Evolutionary conservation across 257 asterid species (phyloP).

Genomic region (Penstemon barbatus): DNA sequence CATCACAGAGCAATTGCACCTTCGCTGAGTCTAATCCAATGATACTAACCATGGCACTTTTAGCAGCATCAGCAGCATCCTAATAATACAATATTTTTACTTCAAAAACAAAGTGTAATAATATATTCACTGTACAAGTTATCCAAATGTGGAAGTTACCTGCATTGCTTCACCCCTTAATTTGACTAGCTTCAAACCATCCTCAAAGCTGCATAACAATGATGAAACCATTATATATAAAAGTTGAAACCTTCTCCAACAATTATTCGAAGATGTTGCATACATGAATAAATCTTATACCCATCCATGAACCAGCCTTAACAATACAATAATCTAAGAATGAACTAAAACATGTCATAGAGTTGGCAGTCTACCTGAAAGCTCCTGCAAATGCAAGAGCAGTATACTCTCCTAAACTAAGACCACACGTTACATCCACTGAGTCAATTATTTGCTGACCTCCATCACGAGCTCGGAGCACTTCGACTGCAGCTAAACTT

Average conservation of each 20-base stretch:
- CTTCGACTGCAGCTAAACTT: conserved; percentile 98
- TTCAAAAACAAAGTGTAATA: conserved; percentile 12
- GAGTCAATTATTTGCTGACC: conserved; percentile 89
- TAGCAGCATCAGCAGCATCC: conserved; percentile 97
- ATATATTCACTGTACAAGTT: conserved; percentile 14
- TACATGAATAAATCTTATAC: background rate
- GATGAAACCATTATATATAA: conserved; percentile 28
- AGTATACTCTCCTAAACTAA: conserved; percentile 96
- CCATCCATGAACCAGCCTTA: background rate
- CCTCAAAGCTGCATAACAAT: conserved; percentile 68
- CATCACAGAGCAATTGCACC: conserved; percentile 93
- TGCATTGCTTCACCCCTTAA: conserved; percentile 97
- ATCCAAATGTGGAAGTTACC: conserved; percentile 40
- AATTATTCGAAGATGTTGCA: conserved; percentile 1
- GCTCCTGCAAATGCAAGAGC: conserved; percentile 98
- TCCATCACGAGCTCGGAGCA: conserved; percentile 91
- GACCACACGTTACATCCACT: conserved; percentile 93
- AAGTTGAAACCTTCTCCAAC: conserved; percentile 16
- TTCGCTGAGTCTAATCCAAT: conserved; percentile 90
- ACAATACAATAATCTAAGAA: conserved; percentile 10
- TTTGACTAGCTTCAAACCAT: conserved; percentile 95
- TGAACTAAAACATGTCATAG: background rate
- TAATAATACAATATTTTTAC: conserved; percentile 29
- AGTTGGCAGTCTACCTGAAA: conserved; percentile 61
- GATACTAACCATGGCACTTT: conserved; percentile 95